Percentiles rank a stretch among this genome's conserved stretches.
These are phyloP conservation scores for Ceratocystis lukuohia DNA, from an alignment of 2,329 filamentous ascomycete species.

Conservation along the genomic window DNA sequence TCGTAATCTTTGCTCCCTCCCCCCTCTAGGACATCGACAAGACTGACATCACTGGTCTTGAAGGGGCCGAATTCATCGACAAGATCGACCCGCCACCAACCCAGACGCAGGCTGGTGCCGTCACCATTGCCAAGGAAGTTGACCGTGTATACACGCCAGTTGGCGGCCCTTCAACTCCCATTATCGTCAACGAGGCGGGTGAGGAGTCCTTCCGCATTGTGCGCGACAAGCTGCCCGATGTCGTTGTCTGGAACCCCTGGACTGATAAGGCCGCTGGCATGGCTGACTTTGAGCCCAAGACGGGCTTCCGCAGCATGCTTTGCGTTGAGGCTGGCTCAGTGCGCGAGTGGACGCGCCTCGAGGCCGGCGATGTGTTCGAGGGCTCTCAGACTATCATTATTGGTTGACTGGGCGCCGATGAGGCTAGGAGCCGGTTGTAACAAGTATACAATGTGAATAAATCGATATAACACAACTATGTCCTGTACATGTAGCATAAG, in stretches of 20 bases:
- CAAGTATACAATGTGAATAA: not conserved
- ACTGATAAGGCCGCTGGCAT: slow-evolving; percentile 68
- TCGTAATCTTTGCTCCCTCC: not conserved
- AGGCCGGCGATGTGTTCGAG: slow-evolving; percentile 58
- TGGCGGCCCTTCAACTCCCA: slow-evolving; percentile 43
- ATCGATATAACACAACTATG: not conserved
- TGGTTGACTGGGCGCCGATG: slow-evolving; percentile 13
- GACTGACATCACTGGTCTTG: slow-evolving; percentile 60
- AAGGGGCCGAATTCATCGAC: slow-evolving; percentile 64
- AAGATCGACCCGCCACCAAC: slow-evolving; percentile 57
- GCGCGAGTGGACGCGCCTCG: slow-evolving; percentile 66
- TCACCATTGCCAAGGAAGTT: slow-evolving; percentile 64
- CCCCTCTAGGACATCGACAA: slow-evolving; percentile 58
- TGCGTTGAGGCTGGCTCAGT: slow-evolving; percentile 88
- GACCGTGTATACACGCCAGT: slow-evolving; percentile 77
- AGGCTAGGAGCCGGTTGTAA: not conserved
- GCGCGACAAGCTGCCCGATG: slow-evolving; percentile 72
- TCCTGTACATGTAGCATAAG: not conserved
- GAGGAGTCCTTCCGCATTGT: slow-evolving; percentile 57
- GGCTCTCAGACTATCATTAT: slow-evolving; percentile 42
- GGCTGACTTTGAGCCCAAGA: slow-evolving; percentile 76
- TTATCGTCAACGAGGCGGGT: slow-evolving; percentile 50
- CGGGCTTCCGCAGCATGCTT: slow-evolving; percentile 84
- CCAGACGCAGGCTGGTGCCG: slow-evolving; percentile 48
- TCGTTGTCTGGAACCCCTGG: slow-evolving; percentile 98